Evolutionary conservation across 306 rosid species (phyloP).

Genomic region (Ammopiptanthus mongolicus): DNA sequence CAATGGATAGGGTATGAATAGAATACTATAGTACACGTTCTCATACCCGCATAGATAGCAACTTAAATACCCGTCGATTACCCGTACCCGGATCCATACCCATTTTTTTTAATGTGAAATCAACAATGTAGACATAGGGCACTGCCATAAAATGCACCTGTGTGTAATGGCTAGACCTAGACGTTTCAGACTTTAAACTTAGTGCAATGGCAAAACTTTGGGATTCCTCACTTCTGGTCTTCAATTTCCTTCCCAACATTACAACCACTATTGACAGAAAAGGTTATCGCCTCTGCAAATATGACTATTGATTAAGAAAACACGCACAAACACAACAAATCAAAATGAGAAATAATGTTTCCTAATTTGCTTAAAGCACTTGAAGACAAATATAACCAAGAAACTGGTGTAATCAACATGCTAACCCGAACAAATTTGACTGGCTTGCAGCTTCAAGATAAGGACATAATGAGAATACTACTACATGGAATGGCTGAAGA

Average conservation of each 20-base stretch:
- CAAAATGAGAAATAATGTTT: constrained; percentile 14
- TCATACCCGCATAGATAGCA: too few relatives aligned
- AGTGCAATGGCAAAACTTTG: too few relatives aligned
- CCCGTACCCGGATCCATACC: too few relatives aligned
- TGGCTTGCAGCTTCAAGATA: background rate
- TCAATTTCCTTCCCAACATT: constrained; percentile 33
- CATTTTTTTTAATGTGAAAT: too few relatives aligned
- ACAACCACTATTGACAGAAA: constrained; percentile 31
- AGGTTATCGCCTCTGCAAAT: constrained; percentile 21
- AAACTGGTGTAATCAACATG: background rate
- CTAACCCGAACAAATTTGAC: constrained; percentile 19
- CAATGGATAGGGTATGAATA: too few relatives aligned
- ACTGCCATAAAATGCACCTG: too few relatives aligned
- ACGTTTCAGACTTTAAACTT: too few relatives aligned
- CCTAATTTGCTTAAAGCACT: background rate
- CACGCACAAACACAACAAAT: background rate
- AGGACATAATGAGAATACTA: background rate
- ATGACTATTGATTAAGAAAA: constrained; percentile 22
- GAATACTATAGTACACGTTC: too few relatives aligned
- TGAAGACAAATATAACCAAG: background rate
- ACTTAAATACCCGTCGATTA: too few relatives aligned
- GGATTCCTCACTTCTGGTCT: too few relatives aligned
- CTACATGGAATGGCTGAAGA: background rate
- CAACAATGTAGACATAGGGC: too few relatives aligned
- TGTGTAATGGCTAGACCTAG: too few relatives aligned